Evolutionary conservation across 192 early-diverging fungal species (phyloP).

Genomic region (Entomortierella lignicola): DNA sequence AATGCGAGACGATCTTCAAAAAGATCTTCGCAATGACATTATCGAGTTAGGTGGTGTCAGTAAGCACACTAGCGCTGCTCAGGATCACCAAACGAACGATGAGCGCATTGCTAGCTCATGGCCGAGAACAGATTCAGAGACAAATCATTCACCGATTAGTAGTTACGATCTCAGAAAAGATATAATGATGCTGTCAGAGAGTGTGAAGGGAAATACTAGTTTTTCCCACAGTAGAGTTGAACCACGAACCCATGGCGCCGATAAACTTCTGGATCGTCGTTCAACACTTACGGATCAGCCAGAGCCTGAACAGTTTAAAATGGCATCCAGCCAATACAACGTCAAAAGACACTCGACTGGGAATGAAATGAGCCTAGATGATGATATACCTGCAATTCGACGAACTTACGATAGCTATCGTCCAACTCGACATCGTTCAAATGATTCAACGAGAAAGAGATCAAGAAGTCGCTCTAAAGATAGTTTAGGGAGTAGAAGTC

Average conservation of each 20-base stretch:
- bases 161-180: not conserved
- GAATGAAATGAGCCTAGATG: too few relatives aligned
- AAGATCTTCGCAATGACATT: not conserved
- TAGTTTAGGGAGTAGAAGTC: not conserved
- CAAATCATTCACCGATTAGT: not conserved
- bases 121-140: too few relatives aligned
- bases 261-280: not conserved
- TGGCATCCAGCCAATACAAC: not conserved
- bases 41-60: not conserved
- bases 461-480: constrained; percentile 15
- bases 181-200: not conserved
- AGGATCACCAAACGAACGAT: not conserved
- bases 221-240: not conserved
- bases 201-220: not conserved
- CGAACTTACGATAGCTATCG: constrained; percentile 2
- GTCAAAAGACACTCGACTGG: not conserved
- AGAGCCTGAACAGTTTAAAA: too few relatives aligned
- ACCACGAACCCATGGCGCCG: not conserved
- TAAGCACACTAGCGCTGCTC: not conserved
- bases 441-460: not conserved
- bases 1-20: not conserved
- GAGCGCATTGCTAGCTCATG: too few relatives aligned
- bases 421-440: not conserved
- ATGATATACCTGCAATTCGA: not conserved
- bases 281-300: too few relatives aligned